These are phyloP conservation scores for Trametes sp. DNA, from an alignment of 1,284 basidiomycete species.

Conservation along the genomic window DNA sequence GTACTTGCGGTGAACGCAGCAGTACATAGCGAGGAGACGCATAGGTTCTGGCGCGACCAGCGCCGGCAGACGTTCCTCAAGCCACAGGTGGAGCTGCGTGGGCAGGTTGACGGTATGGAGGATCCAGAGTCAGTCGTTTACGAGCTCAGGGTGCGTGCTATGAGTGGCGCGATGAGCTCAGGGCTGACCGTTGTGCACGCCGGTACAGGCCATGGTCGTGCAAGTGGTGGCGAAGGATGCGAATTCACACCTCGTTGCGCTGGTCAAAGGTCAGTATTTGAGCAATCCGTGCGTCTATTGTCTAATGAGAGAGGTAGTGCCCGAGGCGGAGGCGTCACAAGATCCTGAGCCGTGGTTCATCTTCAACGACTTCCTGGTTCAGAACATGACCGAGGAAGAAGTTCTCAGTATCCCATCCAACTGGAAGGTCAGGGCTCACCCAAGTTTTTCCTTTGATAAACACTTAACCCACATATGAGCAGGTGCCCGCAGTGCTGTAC, in stretches of 20 bases:
- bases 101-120: conserved; percentile 65
- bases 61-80: conserved; percentile 62
- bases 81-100: conserved; percentile 59
- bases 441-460: neutral
- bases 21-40: conserved; percentile 79
- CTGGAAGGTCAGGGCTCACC: conserved; percentile 81
- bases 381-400: conserved; percentile 84
- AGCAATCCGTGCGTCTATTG: neutral
- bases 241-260: conserved; percentile 88
- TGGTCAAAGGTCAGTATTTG: conserved; percentile 72
- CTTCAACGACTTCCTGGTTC: conserved; percentile 97
- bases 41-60: conserved; percentile 81
- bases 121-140: conserved; percentile 69
- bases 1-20: conserved; percentile 91
- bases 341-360: conserved; percentile 80
- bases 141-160: conserved; percentile 69
- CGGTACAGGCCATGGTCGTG: conserved; percentile 77
- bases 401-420: conserved; percentile 86
- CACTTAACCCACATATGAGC: conserved; percentile 7
- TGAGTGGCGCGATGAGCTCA: neutral
- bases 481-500: conserved; percentile 91
- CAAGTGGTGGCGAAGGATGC: conserved; percentile 84
- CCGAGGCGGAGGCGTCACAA: conserved; percentile 60
- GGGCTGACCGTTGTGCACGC: conserved; percentile 1
- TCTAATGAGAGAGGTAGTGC: conserved; percentile 52